Evolutionary conservation across 768 basidiomycete species (phyloP), one percentile per base, ranked within the genome.

Genomic region (Tremella yokohamensis): DNA sequence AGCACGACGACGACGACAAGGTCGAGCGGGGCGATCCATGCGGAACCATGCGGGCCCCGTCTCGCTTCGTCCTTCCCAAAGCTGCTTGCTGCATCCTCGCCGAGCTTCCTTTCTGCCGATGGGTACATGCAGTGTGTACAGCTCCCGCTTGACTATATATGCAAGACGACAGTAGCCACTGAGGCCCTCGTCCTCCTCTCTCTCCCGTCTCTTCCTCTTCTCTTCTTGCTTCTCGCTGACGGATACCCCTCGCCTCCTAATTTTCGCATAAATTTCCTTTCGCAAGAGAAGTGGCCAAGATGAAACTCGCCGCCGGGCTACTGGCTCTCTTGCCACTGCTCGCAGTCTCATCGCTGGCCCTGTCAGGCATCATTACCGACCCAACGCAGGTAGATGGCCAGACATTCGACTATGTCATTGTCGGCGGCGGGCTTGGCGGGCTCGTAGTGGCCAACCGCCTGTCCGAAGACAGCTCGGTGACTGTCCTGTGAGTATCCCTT

Each of bases 341-440:
- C n/a, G 42, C 42, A 6, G 22, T n/a, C 22, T 8, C n/a, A 6
- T n/a, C 42, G n/a, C 22, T 45, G 7, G 42, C 42, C 7, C 42
- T 45, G 42, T 45, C 42, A 16, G 42, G 42, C 22, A 45, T 45
- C 42, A 16, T 45, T 15, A 45, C 42, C n/a, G 42, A 45, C 22
- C 42, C 42, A 4, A 45, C 59, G 0, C 49, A 50, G 52, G 72
- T 75, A 19, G 49, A 58, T 24, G 58, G 58, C 6, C 58, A 73
- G 49, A 64, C 80, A 0, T 85, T 82, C 66, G 84, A 85, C 77
- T 84, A 82, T 68, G 79, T 85, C 56, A 79, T 82, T 62, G 78
- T 76, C 16, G 81, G 81, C 49, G 81, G 82, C 49, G 81, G 81
- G 24, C 76, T 80, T 25, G 80, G 79, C 16, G 82, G 82, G 15